Evolutionary conservation across 2,329 filamentous ascomycete genomes (phyloP).

Genomic region (Calonectria fujianensis): DNA sequence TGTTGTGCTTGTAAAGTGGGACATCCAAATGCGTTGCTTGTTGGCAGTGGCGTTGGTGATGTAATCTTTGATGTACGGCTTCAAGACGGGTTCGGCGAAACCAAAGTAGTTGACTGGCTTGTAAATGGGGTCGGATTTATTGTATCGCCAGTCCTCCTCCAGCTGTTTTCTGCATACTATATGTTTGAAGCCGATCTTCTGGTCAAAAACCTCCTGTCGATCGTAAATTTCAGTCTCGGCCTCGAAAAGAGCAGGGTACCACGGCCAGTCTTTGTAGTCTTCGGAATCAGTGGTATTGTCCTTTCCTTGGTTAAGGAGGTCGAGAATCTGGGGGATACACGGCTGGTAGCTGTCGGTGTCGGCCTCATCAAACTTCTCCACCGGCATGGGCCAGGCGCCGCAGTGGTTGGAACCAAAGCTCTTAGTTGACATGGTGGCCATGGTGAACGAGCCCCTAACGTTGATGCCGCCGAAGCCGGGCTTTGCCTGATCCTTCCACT

Average conservation of each 20-base stretch:
- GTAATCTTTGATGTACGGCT: constrained; percentile 58
- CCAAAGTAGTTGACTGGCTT: constrained; percentile 60
- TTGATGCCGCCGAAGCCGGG: constrained; percentile 63
- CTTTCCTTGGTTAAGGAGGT: constrained; percentile 58
- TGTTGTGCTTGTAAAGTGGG: constrained; percentile 61
- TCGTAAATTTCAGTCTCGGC: constrained; percentile 60
- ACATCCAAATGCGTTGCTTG: constrained; percentile 60
- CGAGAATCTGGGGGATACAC: constrained; percentile 64
- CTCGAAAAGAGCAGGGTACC: constrained; percentile 60
- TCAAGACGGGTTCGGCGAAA: constrained; percentile 57
- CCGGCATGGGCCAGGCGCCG: constrained; percentile 64
- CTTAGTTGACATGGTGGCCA: constrained; percentile 66
- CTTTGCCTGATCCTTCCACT: constrained; percentile 50
- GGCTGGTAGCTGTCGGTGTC: constrained; percentile 66
- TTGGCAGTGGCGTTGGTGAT: constrained; percentile 58
- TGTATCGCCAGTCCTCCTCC: constrained; percentile 49
- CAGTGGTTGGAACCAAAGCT: constrained; percentile 65
- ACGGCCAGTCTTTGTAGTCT: constrained; percentile 56
- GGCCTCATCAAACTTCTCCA: constrained; percentile 66
- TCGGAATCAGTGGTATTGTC: constrained; percentile 41
- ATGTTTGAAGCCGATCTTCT: constrained; percentile 57
- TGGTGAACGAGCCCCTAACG: constrained; percentile 62
- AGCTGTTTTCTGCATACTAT: constrained; percentile 58
- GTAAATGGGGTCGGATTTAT: constrained; percentile 49
- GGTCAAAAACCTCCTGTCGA: constrained; percentile 59